Conservation (phyloP, 2,329 filamentous ascomycete genomes). For the Epicoccum nigrum region DNA sequence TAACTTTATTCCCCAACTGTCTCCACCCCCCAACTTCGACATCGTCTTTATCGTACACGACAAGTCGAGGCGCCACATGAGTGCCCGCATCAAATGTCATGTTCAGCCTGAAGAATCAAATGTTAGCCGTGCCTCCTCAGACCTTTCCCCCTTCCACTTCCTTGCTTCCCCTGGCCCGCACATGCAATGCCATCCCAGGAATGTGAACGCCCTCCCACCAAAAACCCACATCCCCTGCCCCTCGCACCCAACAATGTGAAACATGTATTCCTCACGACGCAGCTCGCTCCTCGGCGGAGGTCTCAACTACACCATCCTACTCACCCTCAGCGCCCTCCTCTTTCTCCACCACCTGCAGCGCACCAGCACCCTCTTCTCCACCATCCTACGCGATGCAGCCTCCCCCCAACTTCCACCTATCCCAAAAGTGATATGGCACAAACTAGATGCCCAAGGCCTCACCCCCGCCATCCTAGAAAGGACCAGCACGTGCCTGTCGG, state of each 20-base stretch:
- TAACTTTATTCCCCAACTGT: not conserved
- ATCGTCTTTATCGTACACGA: no score
- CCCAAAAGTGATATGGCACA: slow-evolving; percentile 50
- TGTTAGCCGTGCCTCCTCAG: no score
- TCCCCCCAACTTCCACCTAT: slow-evolving; percentile 10
- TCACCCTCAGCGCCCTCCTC: not conserved
- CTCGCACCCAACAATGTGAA: not conserved
- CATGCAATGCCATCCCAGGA: not conserved
- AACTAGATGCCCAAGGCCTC: slow-evolving; percentile 47
- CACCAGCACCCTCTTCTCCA: not conserved
- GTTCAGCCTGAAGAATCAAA: no score
- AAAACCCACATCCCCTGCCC: not conserved
- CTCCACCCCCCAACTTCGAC: no score
- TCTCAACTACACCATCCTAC: not conserved
- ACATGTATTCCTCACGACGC: not conserved
- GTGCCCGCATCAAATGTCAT: no score
- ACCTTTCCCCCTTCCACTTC: no score
- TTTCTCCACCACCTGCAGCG: not conserved
- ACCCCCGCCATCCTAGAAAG: slow-evolving; percentile 36
- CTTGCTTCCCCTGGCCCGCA: no score
- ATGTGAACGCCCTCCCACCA: not conserved
- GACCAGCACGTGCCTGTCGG: slow-evolving; percentile 41
- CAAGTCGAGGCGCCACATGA: no score
- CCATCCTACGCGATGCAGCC: not conserved
- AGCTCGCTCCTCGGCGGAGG: not conserved